Evolutionary conservation across 192 early-diverging fungal genomes (phyloP).

Genomic region (Kickxella alabastrina): DNA sequence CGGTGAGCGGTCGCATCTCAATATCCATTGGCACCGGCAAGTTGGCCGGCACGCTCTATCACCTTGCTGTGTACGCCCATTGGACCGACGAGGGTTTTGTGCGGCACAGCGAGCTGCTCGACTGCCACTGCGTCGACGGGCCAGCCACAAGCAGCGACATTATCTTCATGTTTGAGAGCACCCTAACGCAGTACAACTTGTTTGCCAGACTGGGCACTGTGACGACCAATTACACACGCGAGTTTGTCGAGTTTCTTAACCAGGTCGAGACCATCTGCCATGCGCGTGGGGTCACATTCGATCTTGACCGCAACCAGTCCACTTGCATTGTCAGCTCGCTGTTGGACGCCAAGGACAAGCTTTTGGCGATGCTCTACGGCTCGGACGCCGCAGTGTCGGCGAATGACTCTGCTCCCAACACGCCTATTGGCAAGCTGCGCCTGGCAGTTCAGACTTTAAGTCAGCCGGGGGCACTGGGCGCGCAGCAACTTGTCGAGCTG

Average conservation of each 20-base stretch:
- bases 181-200: constrained; percentile 30
- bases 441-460: constrained; percentile 12
- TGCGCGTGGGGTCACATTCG: constrained; percentile 38
- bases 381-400: no score
- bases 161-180: constrained; percentile 40
- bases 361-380: constrained; percentile 10
- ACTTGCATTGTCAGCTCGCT: constrained; percentile 41
- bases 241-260: constrained; percentile 50
- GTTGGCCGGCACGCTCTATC: constrained; percentile 14
- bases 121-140: constrained; percentile 38
- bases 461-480: constrained; percentile 1
- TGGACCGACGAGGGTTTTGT: constrained; percentile 30
- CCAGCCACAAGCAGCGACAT: constrained; percentile 42
- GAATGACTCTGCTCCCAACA: neutral
- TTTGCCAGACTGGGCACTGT: constrained; percentile 32
- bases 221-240: constrained; percentile 47
- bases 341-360: constrained; percentile 30
- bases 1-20: constrained; percentile 19
- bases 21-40: constrained; percentile 38
- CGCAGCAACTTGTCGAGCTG: constrained; percentile 37
- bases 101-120: constrained; percentile 37
- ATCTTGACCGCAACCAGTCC: constrained; percentile 46
- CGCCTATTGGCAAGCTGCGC: constrained; percentile 32
- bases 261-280: constrained; percentile 49
- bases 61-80: constrained; percentile 38